Evolutionary conservation across 2,329 filamentous ascomycete species (phyloP).

Genomic region (Calonectria pauciramosa): DNA sequence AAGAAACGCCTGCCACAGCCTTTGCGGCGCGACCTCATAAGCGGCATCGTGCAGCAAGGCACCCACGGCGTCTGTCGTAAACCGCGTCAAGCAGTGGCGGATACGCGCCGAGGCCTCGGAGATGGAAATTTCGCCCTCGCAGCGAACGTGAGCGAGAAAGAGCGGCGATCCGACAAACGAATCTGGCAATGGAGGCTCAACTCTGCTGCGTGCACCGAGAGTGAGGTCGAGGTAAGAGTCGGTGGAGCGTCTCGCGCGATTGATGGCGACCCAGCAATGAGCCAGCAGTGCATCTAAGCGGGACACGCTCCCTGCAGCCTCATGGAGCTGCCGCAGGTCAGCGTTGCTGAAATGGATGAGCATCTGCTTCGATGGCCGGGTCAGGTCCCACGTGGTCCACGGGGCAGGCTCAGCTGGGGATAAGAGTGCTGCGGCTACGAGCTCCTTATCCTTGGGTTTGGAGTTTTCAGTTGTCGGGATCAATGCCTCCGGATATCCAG

Average conservation of each 20-base stretch:
- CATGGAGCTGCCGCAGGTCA: not conserved
- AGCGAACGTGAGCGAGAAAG: not conserved
- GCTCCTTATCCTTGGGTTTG: not conserved
- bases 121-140: not conserved
- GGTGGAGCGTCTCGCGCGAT: not conserved
- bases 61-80: not conserved
- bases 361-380: not conserved
- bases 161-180: not conserved
- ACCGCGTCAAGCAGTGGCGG: not conserved
- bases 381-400: not conserved
- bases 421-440: not conserved
- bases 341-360: not conserved
- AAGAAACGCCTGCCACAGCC: conserved; percentile 4
- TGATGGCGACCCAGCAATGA: conserved; percentile 3
- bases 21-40: not conserved
- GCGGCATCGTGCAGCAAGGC: not conserved
- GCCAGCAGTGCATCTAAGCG: not conserved
- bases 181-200: not conserved
- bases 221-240: not conserved
- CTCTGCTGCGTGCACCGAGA: not conserved
- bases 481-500: not conserved
- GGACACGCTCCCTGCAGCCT: not conserved
- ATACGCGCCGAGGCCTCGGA: not conserved
- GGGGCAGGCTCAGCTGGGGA: not conserved
- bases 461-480: not conserved